Evolutionary conservation across 495 filamentous ascomycete genomes (phyloP), one percentile per base, ranked within the genome.

Genomic region (Aspergillus haitiensis): DNA sequence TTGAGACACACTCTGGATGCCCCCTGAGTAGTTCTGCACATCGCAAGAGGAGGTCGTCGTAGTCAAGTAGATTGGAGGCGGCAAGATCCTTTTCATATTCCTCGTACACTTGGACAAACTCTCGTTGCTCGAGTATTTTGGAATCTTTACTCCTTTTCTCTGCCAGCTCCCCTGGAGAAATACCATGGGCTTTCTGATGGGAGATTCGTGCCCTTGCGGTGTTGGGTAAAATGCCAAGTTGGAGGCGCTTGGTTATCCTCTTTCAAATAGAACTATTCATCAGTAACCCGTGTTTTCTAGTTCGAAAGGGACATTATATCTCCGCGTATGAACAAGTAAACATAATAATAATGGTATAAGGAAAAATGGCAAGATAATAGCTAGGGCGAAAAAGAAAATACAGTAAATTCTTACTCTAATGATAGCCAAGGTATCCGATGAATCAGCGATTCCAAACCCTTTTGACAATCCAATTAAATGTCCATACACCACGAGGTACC

Each of bases 361-460:
- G 9, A 18, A 51, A 12, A 37, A 10, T 15, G 36, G 27, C 3
- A 3, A 48, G 34, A 33, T 9, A 31, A 21, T 13, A 58, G 11
- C 44, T 16, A 51, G 21, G 21, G 21, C 3, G 21, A 56, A 37
- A 46, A 40, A 46, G 7, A 51, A 31, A 46, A 33, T 16, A 58
- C 60, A 59, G 45, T 21, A 32, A 48, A 44, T 42, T 55, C 45
- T 53, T 33, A 67, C 57, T 52, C 31, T 53, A 58, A 97, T 81
- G 51, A 96, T 89, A 18, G 84, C 84, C 49, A 85, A 74, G 57
- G 84, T 92, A 72, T 99, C 95, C 7, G 81, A 78, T 37, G 84
- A 88, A 70, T 99, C 95, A 13, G 95, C 95, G 72, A 99, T 97
- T 16, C 91, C 92, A 76, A 98, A 99, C 37, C 88, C 90, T 67